Evolutionary conservation across 208 protist species (phyloP).

Genomic region (Herpetomonas tarakana): DNA sequence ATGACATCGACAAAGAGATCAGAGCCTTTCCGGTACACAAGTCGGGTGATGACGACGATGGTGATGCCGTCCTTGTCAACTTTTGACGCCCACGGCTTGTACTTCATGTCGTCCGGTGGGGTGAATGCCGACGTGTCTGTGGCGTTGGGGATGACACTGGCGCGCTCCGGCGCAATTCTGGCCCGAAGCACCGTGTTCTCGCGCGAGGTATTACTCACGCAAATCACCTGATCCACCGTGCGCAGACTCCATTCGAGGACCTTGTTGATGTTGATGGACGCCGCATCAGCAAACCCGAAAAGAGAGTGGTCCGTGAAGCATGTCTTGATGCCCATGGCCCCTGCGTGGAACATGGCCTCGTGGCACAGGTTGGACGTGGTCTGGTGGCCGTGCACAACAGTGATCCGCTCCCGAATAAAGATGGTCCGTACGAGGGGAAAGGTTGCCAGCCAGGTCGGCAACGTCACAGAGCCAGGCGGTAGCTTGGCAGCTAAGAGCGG

Average conservation of each 20-base stretch:
- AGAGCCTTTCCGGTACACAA: slow-evolving; percentile 97
- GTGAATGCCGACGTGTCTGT: slow-evolving; percentile 92
- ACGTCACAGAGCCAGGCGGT: slow-evolving; percentile 84
- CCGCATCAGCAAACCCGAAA: slow-evolving; percentile 97
- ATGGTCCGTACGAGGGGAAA: slow-evolving; percentile 94
- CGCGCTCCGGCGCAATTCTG: slow-evolving; percentile 81
- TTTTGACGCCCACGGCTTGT: slow-evolving; percentile 87
- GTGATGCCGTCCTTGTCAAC: slow-evolving; percentile 87
- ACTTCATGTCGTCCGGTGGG: slow-evolving; percentile 88
- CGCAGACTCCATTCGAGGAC: slow-evolving; percentile 94
- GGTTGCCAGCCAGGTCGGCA: slow-evolving; percentile 83
- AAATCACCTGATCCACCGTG: slow-evolving; percentile 96
- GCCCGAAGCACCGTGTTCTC: slow-evolving; percentile 98
- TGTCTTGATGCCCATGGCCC: slow-evolving; percentile 94
- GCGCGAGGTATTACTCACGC: slow-evolving; percentile 98
- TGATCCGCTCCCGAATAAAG: slow-evolving; percentile 94
- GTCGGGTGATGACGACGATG: slow-evolving; percentile 95
- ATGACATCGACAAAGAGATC: slow-evolving; percentile 96
- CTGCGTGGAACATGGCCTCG: slow-evolving; percentile 94
- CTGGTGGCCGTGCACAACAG: slow-evolving; percentile 97
- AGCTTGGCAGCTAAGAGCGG: slow-evolving; percentile 91
- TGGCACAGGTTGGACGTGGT: slow-evolving; percentile 95
- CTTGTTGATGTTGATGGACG: slow-evolving; percentile 97
- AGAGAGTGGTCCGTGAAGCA: slow-evolving; percentile 99
- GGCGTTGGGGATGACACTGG: slow-evolving; percentile 98